Base-by-base conservation (phyloP, 768 basidiomycete genomes). In the Boletus rex-veris region DNA sequence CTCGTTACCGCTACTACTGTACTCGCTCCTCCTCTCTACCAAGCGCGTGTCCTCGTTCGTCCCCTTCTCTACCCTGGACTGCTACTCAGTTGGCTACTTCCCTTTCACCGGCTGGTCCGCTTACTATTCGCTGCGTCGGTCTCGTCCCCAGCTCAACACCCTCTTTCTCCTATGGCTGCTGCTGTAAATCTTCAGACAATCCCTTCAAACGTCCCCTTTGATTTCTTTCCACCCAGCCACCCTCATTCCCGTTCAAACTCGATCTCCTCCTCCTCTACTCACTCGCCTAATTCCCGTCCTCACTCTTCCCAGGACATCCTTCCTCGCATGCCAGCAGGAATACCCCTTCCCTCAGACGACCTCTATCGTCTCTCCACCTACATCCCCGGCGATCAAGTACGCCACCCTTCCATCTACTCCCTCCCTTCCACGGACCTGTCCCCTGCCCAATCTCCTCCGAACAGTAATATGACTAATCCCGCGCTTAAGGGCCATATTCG, bases 401-500 rank as follows among this genome's bases (percentile, higher is more conserved):
- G 80, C 61, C 75, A 75, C 71, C 69, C 75, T 48, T 74, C 79
- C 35, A 57, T 68, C 28, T 81, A 76, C 60, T 70, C 78, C 35
- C 68, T 78, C 60, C 53, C 72, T 19, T 66, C 73, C 47, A 55
- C 68, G 31, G 77, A 74, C 65, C 60, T 78, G 59, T 73, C 79
- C 52, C 74, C 78, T 58, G 73, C 69, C 55, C 80, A 86, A 75
- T 86, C 86, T 7, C 84, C 86, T 51, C 86, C 86, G n/a, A 88
- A 84, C 70, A 80, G 82, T 72, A 85, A 83, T 73, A 75, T 88
- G 74, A 74, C 79, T 52, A 90, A 87, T 73, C 83, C 87, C 54
- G 82, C 85, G 50, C 78, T 89, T 61, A 91, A 91, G 77, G 82
- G 82, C 63, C 86, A 87, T 63, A 79, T 86, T 59, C 85, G 88